Percentiles rank a stretch among this genome's conserved stretches.
phyloP scores from a whole-genome alignment of 2,329 filamentous ascomycete species.

The Clonostachys rhizophaga region DNA sequence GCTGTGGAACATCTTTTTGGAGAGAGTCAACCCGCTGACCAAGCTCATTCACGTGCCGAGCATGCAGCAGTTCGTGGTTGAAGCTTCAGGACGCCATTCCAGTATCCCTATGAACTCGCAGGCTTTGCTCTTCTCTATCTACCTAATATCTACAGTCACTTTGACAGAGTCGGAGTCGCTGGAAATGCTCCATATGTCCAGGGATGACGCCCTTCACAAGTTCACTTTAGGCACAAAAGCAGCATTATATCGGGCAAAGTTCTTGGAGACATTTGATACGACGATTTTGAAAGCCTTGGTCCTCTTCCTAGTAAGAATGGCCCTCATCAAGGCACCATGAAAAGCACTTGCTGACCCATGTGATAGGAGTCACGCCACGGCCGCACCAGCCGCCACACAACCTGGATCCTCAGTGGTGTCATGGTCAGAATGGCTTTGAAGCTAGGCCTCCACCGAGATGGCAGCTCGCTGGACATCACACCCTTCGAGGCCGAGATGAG shows the following conservation, averaged over 20 bases:
- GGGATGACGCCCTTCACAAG: constrained; percentile 42
- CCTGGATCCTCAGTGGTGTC: constrained; percentile 58
- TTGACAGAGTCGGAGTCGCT: constrained; percentile 51
- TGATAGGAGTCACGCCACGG: constrained; percentile 49
- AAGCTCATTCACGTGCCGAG: constrained; percentile 71
- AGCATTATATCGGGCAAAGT: constrained; percentile 45
- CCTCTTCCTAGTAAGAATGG: constrained; percentile 47
- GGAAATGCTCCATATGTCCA: constrained; percentile 42
- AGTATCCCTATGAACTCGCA: constrained; percentile 54
- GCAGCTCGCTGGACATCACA: constrained; percentile 41
- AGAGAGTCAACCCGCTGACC: constrained; percentile 69
- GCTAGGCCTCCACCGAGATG: constrained; percentile 58
- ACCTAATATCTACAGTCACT: constrained; percentile 55
- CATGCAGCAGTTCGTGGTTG: constrained; percentile 59
- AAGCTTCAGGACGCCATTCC: constrained; percentile 52
- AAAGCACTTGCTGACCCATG: no score
- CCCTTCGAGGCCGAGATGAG: constrained; percentile 58
- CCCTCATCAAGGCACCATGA: no score
- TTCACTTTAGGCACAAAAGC: constrained; percentile 47
- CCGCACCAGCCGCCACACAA: constrained; percentile 52
- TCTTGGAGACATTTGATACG: constrained; percentile 54
- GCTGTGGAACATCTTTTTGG: constrained; percentile 71
- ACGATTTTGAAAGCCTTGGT: constrained; percentile 55
- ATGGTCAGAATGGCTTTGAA: constrained; percentile 61
- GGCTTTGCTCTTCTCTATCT: constrained; percentile 61